Evolutionary conservation across 768 basidiomycete genomes (phyloP).

Genomic region (Termitomyces sp.): DNA sequence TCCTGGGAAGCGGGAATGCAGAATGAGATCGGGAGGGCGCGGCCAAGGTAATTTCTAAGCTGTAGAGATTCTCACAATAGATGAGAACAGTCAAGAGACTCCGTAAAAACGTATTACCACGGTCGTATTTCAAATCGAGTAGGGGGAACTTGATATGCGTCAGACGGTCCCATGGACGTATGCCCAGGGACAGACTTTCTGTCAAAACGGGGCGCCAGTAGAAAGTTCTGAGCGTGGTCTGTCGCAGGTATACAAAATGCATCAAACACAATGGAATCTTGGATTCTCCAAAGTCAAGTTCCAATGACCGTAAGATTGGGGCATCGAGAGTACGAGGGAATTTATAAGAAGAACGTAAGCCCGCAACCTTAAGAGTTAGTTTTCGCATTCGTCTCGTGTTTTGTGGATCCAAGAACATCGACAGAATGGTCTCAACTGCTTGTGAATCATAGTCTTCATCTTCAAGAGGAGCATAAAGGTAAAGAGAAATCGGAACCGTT

Average conservation of each 20-base stretch:
- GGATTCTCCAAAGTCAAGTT: neutral
- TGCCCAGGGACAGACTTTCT: neutral
- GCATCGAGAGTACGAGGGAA: neutral
- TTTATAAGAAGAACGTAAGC: neutral
- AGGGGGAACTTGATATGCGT: constrained; percentile 4
- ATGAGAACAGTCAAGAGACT: neutral
- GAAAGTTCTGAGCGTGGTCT: neutral
- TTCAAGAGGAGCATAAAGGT: neutral
- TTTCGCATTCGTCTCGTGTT: neutral
- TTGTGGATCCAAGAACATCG: neutral
- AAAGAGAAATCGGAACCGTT: neutral
- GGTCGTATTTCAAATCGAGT: too few species aligned
- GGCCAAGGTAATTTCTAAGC: constrained; percentile 1
- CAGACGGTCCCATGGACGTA: neutral
- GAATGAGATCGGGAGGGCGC: neutral
- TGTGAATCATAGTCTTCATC: neutral
- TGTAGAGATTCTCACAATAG: neutral
- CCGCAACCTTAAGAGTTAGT: neutral
- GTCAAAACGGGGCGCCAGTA: neutral
- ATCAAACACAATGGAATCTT: neutral
- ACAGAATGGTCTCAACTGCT: neutral
- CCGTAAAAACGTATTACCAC: too few species aligned
- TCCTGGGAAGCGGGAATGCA: neutral
- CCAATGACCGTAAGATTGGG: neutral
- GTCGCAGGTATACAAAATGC: neutral